Evolutionary conservation across 2,329 filamentous ascomycete species (phyloP), one percentile per base, ranked within the genome.

Genomic region (Blastomyces percursus): DNA sequence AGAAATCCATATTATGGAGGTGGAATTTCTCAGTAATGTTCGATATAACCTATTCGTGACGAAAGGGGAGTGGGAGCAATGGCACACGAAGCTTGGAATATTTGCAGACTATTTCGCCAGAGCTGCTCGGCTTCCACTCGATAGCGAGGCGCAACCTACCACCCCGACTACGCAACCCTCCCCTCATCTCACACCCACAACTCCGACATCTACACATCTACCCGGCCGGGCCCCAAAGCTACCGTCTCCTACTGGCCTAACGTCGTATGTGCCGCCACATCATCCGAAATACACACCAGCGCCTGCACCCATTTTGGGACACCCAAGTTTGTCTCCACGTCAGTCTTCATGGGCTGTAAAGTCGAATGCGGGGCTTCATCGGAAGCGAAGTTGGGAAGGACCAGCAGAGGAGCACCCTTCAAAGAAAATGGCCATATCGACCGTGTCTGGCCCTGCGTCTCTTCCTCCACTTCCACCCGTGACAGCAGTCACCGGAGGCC

Each of bases 1-100:
- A 64, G 94, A 99, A 75, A 96, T 99, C 60, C 94, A 99, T 73
- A 89, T 96, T 54, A 99, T 99, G 94, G 94, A 99, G 74, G 94
- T 99, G n/a, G 94, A 99, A 74, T 99, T 99, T 70, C 80, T 99
- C 66, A 96, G 93, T 80, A 97, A 97, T 75, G 96, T 99, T 87
- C 86, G 93, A 71, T 99, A 97, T 76, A 91, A 90, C 69, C 80
- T 99, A 8, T 86, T 93, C 72, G 91, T 90, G 3, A 95, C 92
- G 3, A 87, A 91, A 71, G 82, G 86, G 61, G 85, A 96, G 73
- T 99, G 94, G 94, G 82, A 86, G 58, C 83, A 86, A 61, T 97
- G 94, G 94, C 86, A 96, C 70, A 79, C 81, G 65, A 91, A 91
- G 73, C 80, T 97, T 61, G 84, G 88, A 60, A 88, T 87, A 67